Base-by-base conservation (phyloP, 148 eudicot genomes). In the Beta vulgaris region DNA sequence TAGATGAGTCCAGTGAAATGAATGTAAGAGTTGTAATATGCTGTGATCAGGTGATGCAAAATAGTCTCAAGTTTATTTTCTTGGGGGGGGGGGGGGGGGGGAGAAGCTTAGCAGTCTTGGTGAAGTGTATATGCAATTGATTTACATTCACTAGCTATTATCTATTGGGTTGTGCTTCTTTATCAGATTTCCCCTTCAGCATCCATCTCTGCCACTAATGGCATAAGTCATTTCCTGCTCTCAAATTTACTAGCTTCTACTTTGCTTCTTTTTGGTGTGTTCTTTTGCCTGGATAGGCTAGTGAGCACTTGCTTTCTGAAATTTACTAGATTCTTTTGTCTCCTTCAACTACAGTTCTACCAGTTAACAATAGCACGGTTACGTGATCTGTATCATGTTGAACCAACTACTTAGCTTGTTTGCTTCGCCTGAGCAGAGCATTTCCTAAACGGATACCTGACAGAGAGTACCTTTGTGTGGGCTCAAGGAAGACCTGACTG, bases 401-500 rank as follows among this genome's bases (percentile, higher is more conserved):
- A 79, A 83, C 74, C 74, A 84, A 78, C 84, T 83, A 70, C 84
- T 77, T 91, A 82, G 85, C 86, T 80, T 87, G 60, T 86, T 83
- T 87, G 35, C 76, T 84, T 85, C 81, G 48, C 79, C 59, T 91
- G 86, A 84, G 73, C 99, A 95, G 99, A 87, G 73, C 97, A 95
- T 84, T 89, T 85, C 76, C 58, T 79, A 13, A 88, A 82, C 68
- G 99, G 97, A 31, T 90, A 91, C 85, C 87, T 95, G 66, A 37
- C 81, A 29, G 88, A 82, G 74, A 88, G 74, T 80, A 89, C 99
- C 55, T 86, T 91, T 73, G 89, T 88, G n/a, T 95, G 99, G 99
- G 80, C 87, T 49, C 90, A 91, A 81, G 97, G 97, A 78, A 84
- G 86, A 81, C 80, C 81, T 28, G 97, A 95, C n/a, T 95, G 99